Evolutionary conservation across 805 yeast species (phyloP).

Genomic region (Nakazawaea anatomiae): DNA sequence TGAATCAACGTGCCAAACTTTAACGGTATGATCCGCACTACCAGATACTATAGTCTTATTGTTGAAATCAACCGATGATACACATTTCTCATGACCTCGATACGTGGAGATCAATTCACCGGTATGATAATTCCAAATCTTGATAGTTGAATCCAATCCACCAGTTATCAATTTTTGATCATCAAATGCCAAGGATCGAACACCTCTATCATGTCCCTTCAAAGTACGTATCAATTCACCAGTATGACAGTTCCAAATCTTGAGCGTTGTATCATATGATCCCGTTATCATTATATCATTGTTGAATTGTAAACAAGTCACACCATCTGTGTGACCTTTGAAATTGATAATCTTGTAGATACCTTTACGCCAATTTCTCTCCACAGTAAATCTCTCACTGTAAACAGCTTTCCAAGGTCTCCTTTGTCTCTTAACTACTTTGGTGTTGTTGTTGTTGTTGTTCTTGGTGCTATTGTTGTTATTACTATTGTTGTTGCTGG

Average conservation of each 20-base stretch:
- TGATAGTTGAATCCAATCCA: slow-evolving; percentile 83
- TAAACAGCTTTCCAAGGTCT: slow-evolving; percentile 97
- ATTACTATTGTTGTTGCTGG: not conserved
- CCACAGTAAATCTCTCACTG: slow-evolving; percentile 84
- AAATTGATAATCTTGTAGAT: slow-evolving; percentile 57
- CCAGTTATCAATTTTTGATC: slow-evolving; percentile 87
- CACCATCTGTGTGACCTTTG: slow-evolving; percentile 81
- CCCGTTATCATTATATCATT: slow-evolving; percentile 78
- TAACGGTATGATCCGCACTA: slow-evolving; percentile 85
- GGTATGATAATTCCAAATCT: slow-evolving; percentile 93
- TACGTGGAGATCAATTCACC: slow-evolving; percentile 94
- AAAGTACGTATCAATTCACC: slow-evolving; percentile 75
- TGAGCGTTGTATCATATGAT: slow-evolving; percentile 83
- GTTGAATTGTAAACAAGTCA: slow-evolving; percentile 83
- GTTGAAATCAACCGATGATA: slow-evolving; percentile 75
- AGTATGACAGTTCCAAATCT: slow-evolving; percentile 86
- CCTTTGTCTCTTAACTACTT: slow-evolving; percentile 28
- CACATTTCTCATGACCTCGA: slow-evolving; percentile 86
- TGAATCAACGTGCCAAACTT: slow-evolving; percentile 94
- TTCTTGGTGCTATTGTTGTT: too few species aligned
- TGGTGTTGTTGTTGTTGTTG: not conserved
- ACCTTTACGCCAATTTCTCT: slow-evolving; percentile 93
- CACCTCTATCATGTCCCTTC: slow-evolving; percentile 85
- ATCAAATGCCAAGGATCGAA: slow-evolving; percentile 80
- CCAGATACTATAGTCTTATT: slow-evolving; percentile 86